These are phyloP conservation scores for Nakazawaea anatomiae DNA, from an alignment of 805 yeast species.

Conservation along the genomic window DNA sequence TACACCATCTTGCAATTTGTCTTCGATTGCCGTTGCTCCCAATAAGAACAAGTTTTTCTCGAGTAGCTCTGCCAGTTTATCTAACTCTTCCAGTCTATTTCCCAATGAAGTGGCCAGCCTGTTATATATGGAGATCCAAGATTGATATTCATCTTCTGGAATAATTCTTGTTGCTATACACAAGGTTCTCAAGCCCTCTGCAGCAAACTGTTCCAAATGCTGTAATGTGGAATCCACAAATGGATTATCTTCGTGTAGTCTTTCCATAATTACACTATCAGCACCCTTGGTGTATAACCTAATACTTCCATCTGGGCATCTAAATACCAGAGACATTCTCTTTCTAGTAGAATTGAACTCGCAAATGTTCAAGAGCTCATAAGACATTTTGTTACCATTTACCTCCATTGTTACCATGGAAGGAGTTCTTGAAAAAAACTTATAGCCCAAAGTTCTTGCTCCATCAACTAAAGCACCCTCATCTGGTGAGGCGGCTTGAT, in stretches of 20 bases:
- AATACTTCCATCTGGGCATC: conserved; percentile 91
- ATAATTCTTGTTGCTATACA: conserved; percentile 86
- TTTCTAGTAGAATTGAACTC: conserved; percentile 97
- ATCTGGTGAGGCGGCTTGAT: conserved; percentile 99
- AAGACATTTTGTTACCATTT: conserved; percentile 48
- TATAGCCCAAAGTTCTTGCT: conserved; percentile 84
- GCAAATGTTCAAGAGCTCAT: conserved; percentile 82
- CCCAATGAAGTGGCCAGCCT: conserved; percentile 80
- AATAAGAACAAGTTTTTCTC: conserved; percentile 73
- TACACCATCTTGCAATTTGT: conserved; percentile 95
- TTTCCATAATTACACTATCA: conserved; percentile 88
- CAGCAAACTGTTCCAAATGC: conserved; percentile 94
- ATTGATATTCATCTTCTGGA: conserved; percentile 67
- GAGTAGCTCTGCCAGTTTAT: conserved; percentile 83
- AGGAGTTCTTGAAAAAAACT: conserved; percentile 81
- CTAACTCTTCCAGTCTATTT: conserved; percentile 69
- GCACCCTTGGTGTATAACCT: conserved; percentile 95
- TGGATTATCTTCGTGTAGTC: conserved; percentile 68
- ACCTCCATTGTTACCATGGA: conserved; percentile 64
- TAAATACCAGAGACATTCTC: conserved; percentile 92
- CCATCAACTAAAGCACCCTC: conserved; percentile 99
- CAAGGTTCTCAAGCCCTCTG: conserved; percentile 89
- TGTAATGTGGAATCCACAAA: conserved; percentile 76
- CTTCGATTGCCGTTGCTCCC: conserved; percentile 99
- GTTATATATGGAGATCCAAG: conserved; percentile 63